Conservation (phyloP, 176 grass and related monocot genomes). For the Zea mays region Zm-B73-REFERENCE-NAM-5.0 NC_050103.1:98363001-98363500, state of each 20-base stretch:
- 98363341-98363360: not conserved
- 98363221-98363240: constrained; percentile 75
- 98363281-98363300: constrained; percentile 52
- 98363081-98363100: constrained; percentile 44
- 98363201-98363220: constrained; percentile 69
- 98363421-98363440: constrained; percentile 94
- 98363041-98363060: not conserved
- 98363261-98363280: constrained; percentile 67
- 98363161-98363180: constrained; percentile 71
- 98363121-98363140: constrained; percentile 98
- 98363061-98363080: not conserved
- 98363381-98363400: constrained; percentile 45
- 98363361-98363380: constrained; percentile 40
- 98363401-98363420: constrained; percentile 62
- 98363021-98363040: not conserved
- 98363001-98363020: constrained; percentile 40
- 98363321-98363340: not conserved
- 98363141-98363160: constrained; percentile 73
- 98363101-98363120: constrained; percentile 88
- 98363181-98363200: constrained; percentile 67
- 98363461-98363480: constrained; percentile 58
- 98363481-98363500: constrained; percentile 61
- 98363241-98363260: constrained; percentile 81
- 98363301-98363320: constrained; percentile 87
- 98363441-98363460: constrained; percentile 70